These are phyloP conservation scores for Fusarium sp. DNA, from an alignment of 2,329 filamentous ascomycete species.

Conservation along the genomic window DNA sequence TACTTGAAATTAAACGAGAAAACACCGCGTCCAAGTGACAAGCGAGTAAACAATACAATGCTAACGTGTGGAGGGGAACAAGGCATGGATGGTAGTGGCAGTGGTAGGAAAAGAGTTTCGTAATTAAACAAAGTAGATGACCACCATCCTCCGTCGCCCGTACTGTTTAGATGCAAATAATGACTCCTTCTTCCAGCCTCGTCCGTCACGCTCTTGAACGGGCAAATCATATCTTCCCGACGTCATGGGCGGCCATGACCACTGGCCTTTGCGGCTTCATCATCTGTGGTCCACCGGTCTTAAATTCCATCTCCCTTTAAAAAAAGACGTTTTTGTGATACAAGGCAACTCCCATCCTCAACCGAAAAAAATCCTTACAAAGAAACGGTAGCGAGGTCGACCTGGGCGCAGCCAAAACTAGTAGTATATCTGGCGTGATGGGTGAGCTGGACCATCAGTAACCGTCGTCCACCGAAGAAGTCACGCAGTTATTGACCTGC, in stretches of 20 bases:
- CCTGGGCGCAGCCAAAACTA: constrained; percentile 46
- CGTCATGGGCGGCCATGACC: constrained; percentile 30
- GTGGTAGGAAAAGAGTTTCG: constrained; percentile 53
- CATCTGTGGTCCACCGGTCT: constrained; percentile 38
- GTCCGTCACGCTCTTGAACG: constrained; percentile 36
- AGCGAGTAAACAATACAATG: constrained; percentile 26
- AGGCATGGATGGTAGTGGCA: constrained; percentile 10
- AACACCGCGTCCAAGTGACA: constrained; percentile 18
- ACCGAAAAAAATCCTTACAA: constrained; percentile 49
- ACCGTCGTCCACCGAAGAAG: constrained; percentile 29
- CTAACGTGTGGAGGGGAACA: constrained; percentile 22
- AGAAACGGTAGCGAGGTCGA: constrained; percentile 48
- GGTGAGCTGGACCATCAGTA: constrained; percentile 33
- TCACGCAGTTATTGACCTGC: constrained; percentile 36
- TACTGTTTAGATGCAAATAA: constrained; percentile 51
- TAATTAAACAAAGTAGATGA: constrained; percentile 67
- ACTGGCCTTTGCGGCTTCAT: constrained; percentile 40
- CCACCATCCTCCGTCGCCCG: constrained; percentile 54
- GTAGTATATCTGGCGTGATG: constrained; percentile 40
- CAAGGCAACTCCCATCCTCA: constrained; percentile 50
- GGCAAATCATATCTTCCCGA: constrained; percentile 34
- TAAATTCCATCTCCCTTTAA: constrained; percentile 41
- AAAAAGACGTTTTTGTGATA: constrained; percentile 51
- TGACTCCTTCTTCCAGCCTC: constrained; percentile 37
- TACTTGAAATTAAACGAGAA: constrained; percentile 17